Conservation (phyloP, 1,284 basidiomycete species). For the Cryptococcus deneoformans region DNA sequence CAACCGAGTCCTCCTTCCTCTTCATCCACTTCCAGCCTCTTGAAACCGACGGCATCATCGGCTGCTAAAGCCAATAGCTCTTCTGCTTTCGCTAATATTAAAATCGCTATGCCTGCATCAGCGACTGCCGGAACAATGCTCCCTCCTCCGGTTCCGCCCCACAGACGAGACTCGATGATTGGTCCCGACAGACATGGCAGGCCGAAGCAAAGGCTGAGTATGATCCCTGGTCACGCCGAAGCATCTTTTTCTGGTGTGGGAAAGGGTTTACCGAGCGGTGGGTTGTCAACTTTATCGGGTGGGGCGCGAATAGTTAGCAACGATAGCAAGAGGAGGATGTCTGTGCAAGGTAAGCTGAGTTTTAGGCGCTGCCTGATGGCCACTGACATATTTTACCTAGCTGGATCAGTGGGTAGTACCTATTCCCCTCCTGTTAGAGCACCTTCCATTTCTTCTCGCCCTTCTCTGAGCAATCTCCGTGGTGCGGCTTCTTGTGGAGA, state of each 20-base stretch:
- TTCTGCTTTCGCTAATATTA: slow-evolving; percentile 11
- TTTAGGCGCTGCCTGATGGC: not conserved
- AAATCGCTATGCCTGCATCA: slow-evolving; percentile 4
- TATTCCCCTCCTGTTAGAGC: slow-evolving; percentile 1
- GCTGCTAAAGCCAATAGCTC: slow-evolving; percentile 9
- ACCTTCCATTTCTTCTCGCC: slow-evolving; percentile 2
- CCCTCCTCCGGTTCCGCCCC: slow-evolving; percentile 1
- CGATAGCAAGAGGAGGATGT: slow-evolving; percentile 6
- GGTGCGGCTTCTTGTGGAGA: not conserved
- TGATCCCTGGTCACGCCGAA: slow-evolving; percentile 11
- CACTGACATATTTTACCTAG: not conserved
- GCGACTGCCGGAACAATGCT: not conserved
- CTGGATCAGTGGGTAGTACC: slow-evolving; percentile 4
- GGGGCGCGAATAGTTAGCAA: slow-evolving; percentile 7
- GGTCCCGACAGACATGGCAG: slow-evolving; percentile 17
- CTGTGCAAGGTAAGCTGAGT: slow-evolving; percentile 9
- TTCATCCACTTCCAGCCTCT: slow-evolving; percentile 11
- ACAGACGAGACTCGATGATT: slow-evolving; percentile 10
- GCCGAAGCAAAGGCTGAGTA: slow-evolving; percentile 12
- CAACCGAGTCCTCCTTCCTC: slow-evolving; percentile 6
- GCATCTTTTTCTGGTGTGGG: slow-evolving; percentile 5
- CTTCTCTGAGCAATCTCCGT: slow-evolving; percentile 4
- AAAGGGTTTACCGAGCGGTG: slow-evolving; percentile 9
- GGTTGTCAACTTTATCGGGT: slow-evolving; percentile 6
- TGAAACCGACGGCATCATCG: slow-evolving; percentile 15